These are phyloP conservation scores for Saccharomycopsis sp. DNA, from an alignment of 805 yeast genomes.

Conservation along the genomic window DNA sequence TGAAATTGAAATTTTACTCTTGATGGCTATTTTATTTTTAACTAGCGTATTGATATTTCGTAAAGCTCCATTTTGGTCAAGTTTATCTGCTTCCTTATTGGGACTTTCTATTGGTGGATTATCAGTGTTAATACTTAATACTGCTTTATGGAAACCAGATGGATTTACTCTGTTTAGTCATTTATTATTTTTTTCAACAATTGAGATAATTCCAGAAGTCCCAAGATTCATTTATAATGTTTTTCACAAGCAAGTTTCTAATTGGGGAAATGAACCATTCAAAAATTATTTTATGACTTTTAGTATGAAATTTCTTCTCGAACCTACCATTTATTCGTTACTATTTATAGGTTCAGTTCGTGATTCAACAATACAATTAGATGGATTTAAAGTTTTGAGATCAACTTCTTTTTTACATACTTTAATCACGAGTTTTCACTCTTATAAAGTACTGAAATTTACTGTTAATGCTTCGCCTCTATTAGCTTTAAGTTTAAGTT, in stretches of 20 bases:
- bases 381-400: conserved; percentile 34
- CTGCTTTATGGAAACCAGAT: conserved; percentile 91
- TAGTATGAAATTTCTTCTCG: conserved; percentile 25
- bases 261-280: conserved; percentile 84
- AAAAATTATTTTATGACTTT: conserved; percentile 47
- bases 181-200: conserved; percentile 37
- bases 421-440: conserved; percentile 62
- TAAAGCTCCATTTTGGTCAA: conserved; percentile 33
- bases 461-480: conserved; percentile 68
- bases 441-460: conserved; percentile 94
- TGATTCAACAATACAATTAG: conserved; percentile 40
- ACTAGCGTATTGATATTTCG: conserved; percentile 35
- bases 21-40: conserved; percentile 40
- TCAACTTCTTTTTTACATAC: conserved; percentile 46
- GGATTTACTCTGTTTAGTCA: conserved; percentile 30
- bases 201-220: conserved; percentile 61
- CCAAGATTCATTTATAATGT: conserved; percentile 67
- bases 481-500: conserved; percentile 51
- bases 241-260: conserved; percentile 55
- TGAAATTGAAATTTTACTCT: conserved; percentile 57
- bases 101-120: conserved; percentile 46
- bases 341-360: conserved; percentile 65
- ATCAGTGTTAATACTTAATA: conserved; percentile 45
- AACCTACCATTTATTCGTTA: conserved; percentile 69
- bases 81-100: conserved; percentile 29